A percentile compares a stretch with the other conserved stretches of the same genome.
Evolutionary conservation across 345 rosid genomes (phyloP).

Genomic region (Boechera stricta): DNA sequence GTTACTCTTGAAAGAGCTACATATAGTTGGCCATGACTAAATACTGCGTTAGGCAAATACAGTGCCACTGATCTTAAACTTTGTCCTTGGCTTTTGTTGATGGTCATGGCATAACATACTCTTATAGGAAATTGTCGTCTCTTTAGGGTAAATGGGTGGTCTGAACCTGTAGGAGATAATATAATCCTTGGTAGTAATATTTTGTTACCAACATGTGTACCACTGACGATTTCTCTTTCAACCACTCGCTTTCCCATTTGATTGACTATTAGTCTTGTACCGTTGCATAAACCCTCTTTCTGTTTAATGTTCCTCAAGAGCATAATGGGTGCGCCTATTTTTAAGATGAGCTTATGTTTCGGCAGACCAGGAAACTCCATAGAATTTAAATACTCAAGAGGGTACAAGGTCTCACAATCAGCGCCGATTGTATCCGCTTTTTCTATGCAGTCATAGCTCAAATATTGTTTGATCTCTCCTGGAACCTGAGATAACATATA

Average conservation of each 20-base stretch:
- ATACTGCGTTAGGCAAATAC: neutral
- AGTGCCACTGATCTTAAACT: neutral
- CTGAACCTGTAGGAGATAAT: neutral
- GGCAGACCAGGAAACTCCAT: neutral
- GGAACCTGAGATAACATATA: neutral
- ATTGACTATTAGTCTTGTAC: neutral
- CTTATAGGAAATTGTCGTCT: neutral
- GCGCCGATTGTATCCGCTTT: neutral
- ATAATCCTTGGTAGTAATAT: neutral
- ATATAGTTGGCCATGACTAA: neutral
- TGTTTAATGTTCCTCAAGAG: neutral
- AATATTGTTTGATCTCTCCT: neutral
- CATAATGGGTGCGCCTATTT: neutral
- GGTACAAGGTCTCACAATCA: neutral
- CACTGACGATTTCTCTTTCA: neutral
- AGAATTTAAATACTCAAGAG: neutral
- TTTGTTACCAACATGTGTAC: neutral
- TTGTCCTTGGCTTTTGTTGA: neutral
- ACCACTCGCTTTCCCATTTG: neutral
- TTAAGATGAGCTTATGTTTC: neutral
- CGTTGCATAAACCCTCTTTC: neutral
- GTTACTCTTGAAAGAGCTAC: constrained; percentile 3
- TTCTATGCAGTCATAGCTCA: neutral
- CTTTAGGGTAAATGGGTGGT: neutral
- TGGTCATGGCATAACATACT: neutral